Conservation (phyloP, 176 grass and related monocot species). For the Carex myosuroides region DNA sequence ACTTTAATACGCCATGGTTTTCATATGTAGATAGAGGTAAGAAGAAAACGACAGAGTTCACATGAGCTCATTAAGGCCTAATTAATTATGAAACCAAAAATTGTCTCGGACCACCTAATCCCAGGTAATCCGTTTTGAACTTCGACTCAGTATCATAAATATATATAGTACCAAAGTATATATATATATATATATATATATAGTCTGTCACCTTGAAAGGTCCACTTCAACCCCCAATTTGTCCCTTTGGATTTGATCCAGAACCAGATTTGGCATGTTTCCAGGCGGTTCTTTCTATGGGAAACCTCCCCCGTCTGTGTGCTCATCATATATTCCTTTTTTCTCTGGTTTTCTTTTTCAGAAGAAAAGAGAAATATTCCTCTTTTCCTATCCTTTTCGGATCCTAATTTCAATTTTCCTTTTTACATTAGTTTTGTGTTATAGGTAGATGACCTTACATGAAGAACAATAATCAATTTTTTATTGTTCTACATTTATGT, state of each 20-base stretch:
- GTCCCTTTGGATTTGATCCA: not conserved
- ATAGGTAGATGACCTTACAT: not conserved
- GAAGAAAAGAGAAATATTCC: not conserved
- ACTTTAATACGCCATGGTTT: too few species aligned
- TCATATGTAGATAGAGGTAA: not conserved
- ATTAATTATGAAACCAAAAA: not conserved
- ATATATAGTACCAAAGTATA: not conserved
- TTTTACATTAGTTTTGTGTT: not conserved
- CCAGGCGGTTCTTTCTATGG: not conserved
- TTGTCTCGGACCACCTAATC: not conserved
- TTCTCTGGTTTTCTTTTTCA: not conserved
- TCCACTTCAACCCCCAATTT: not conserved
- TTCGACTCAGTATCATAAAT: not conserved
- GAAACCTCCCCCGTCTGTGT: not conserved
- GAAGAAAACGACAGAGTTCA: conserved; percentile 2
- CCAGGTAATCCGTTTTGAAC: not conserved
- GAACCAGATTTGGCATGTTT: conserved; percentile 3
- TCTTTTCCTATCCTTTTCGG: not conserved
- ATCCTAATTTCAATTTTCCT: not conserved
- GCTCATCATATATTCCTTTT: not conserved
- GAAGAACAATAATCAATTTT: not conserved
- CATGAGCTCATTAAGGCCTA: not conserved
- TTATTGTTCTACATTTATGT: not conserved
- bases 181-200: too few species aligned
- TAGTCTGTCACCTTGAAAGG: conserved; percentile 13